Base-by-base conservation (phyloP, 345 rosid species). In the Diplotaxis tenuifolia region DNA sequence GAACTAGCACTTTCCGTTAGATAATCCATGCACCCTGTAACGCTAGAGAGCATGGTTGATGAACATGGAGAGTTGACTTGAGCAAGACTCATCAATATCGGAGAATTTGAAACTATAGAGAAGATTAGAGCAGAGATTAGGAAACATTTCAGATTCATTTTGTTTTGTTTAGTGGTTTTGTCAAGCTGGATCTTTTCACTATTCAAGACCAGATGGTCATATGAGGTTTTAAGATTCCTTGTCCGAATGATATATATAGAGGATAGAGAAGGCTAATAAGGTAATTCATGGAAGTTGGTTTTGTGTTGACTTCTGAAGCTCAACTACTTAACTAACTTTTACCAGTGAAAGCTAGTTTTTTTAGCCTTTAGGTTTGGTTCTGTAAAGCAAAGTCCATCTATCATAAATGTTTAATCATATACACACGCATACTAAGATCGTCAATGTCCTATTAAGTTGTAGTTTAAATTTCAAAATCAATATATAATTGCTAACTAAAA, bases 11-110 rank as follows among this genome's bases (percentile, higher is more conserved):
- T 83, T 72, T 84, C 88, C 9, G 92, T 85, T 20, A 88, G 75
- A 61, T 83, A 86, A 81, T 57, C 82, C 86, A 89, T 73, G 75
- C 97, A 94, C 0, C 96, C 90, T 5, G 86, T 80, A 83, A 87
- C 78, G 65, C 29, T 80, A 9, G 88, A 16, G 42, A 91, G 80
- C 75, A 76, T 68, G 0, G 90, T 60, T n/a, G 86, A 57, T 6
- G 82, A 79, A 79, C 98, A 91, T 0, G 90, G 83, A 10, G 77
- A 69, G 14, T 34, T 82, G 47, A 86, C 69, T 78, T 94, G 97
- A 61, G 80, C 83, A 54, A 40, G 1, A 42, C 50, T 42, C 47
- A 20, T 16, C 56, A 32, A 1, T 67, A 47, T 82, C 2, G 86
- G 89, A 31, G 80, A 20, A 14, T 31, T 45, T 14, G 70, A 42